Evolutionary conservation across 2,329 filamentous ascomycete species (phyloP), one percentile per base, ranked within the genome.

Genomic region (Sphaerulina vaccinii): DNA sequence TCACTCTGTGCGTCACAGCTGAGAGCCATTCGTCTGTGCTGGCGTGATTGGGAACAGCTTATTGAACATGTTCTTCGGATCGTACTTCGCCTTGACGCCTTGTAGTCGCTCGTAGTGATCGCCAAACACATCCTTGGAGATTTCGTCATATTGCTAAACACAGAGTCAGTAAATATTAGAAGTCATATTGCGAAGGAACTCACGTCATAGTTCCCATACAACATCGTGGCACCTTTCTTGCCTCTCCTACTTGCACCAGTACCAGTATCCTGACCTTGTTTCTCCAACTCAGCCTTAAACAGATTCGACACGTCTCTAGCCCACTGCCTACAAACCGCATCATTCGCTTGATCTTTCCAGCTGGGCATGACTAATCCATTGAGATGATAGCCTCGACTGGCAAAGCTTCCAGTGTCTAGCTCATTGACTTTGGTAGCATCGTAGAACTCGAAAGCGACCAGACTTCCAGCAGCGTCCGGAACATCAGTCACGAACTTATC

Each of bases 31-130:
- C 5, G 18, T 23, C 18, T 11, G 27, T 24, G 52, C 55, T 15
- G 52, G 52, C 9, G 38, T 53, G 21, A 66, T 64, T 2, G 62
- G 46, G 21, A 67, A 66, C 13, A 62, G 58, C 56, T 75, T 76
- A 38, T 73, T 67, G 58, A 78, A 79, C 15, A 76, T 59, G 55
- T 75, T 76, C 3, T 52, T 65, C 2, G 75, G 74, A 57, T 78
- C 76, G 52, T 76, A 78, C 46, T 66, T 66, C 16, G 67, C 69
- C 64, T 79, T 78, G 35, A 78, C 58, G 4, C 61, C 57, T 55
- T 72, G 69, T 38, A 79, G 57, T 6, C 69, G 62, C 2, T 58
- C 56, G 33, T 73, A 71, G 49, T 78, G 76, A 10, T 67, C 66
- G 2, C 75, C 76, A 56, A 76, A 78, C 35, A 76, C 71, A 43